Conservation (phyloP, 441 rosid species). For the Brassica hybrid region DNA sequence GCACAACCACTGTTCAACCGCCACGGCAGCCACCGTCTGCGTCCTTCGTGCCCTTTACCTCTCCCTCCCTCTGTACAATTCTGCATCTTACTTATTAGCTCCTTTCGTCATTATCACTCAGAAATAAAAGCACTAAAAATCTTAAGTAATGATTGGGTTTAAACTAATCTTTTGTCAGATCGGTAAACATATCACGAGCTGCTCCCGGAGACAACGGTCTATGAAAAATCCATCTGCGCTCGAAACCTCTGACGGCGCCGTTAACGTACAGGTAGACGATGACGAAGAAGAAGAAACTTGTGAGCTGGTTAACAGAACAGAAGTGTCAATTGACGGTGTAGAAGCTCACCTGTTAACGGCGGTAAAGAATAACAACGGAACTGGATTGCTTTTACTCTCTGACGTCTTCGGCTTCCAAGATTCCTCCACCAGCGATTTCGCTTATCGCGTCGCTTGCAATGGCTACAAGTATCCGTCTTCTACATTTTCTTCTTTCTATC, state of each 20-base stretch:
- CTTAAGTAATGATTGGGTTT: not conserved
- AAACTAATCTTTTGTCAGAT: constrained; percentile 3
- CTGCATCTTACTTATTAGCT: constrained; percentile 1
- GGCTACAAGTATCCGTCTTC: constrained; percentile 71
- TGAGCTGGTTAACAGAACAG: constrained; percentile 71
- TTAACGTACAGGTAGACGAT: constrained; percentile 46
- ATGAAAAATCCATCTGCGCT: constrained; percentile 16
- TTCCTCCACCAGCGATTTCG: constrained; percentile 78
- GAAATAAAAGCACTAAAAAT: not conserved
- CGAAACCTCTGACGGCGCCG: constrained; percentile 29
- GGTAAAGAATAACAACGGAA: constrained; percentile 78
- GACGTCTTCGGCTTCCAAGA: constrained; percentile 81
- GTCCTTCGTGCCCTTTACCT: constrained; percentile 1
- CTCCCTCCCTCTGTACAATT: constrained; percentile 25
- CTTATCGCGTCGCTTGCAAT: constrained; percentile 86
- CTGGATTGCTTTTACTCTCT: constrained; percentile 72
- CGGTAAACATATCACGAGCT: constrained; percentile 12
- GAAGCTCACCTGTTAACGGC: constrained; percentile 68
- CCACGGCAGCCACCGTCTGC: constrained; percentile 15
- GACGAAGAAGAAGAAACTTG: constrained; percentile 61
- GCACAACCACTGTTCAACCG: not conserved
- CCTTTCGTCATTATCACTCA: not conserved
- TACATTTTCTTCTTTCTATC: constrained; percentile 5
- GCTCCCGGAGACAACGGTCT: not conserved
- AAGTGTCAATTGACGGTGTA: constrained; percentile 62